Evolutionary conservation across 768 basidiomycete species (phyloP), one percentile per base, ranked within the genome.

Genomic region (Phanerochaete sordida): DNA sequence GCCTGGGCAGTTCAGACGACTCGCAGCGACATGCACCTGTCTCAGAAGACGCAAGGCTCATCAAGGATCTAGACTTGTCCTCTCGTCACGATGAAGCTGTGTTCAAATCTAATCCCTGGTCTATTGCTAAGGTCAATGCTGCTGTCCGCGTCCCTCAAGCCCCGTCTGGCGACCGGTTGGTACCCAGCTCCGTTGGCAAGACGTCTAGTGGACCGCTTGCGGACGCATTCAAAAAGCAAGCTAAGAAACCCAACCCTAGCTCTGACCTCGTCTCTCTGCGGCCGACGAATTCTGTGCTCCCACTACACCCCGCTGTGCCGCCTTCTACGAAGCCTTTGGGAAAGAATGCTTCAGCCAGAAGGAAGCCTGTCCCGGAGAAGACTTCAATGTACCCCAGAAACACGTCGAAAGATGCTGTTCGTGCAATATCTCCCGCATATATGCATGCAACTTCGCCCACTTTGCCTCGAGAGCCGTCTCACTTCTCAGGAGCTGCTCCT

Each of bases 51-150:
- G 64, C 71, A 1, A 66, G 56, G 11, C 64, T 75, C 0, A 51
- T 82, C 50, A 72, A 78, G 1, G 83, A 85, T 24, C 69, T 91
- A 51, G 88, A 91, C 63, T 72, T 91, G 1, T 80, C 86, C 0
- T 67, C 74, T 1, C 77, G 90, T 49, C 73, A 81, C 55, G 90
- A 91, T 56, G 70, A 77, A 31, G 89, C 86, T 1, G 69, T 75
- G 6, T 91, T 85, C 74, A 88, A 83, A 52, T 82, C 88, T 0
- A 92, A 91, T 66, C 91, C 91, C 0, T 93, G 90, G 81, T 83
- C 82, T 57, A 90, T 93, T 58, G 90, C 91, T 3, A 88, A 85
- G 65, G 84, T 89, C 30, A 93, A 93, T 63, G 91, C 90, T 45
- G 82, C 82, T 0, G 76, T 78, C 33, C 82, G 89, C 13, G 54